phyloP scores from a whole-genome alignment of 2,329 filamentous ascomycete genomes.

The Trichoderma asperellum region DNA sequence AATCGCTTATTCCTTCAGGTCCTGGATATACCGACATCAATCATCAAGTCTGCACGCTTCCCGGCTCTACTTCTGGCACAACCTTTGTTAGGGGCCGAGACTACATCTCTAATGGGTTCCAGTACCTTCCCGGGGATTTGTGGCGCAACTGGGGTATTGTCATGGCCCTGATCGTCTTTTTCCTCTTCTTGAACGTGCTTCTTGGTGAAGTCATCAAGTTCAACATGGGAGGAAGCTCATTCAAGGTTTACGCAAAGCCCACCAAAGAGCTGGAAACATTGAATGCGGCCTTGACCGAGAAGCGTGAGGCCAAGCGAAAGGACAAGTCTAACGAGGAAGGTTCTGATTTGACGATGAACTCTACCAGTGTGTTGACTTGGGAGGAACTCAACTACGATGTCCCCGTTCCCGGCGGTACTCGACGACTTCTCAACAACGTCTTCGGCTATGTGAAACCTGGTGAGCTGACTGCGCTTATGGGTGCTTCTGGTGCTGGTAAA shows the following conservation, averaged over 20 bases:
- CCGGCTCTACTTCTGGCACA: constrained; percentile 70
- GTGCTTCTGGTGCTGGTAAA: constrained; percentile 83
- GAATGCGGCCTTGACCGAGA: constrained; percentile 64
- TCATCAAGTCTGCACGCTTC: constrained; percentile 79
- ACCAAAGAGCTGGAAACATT: constrained; percentile 68
- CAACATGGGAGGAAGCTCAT: constrained; percentile 78
- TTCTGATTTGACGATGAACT: constrained; percentile 59
- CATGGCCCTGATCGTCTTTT: constrained; percentile 72
- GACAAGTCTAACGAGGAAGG: constrained; percentile 50
- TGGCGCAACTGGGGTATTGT: constrained; percentile 89
- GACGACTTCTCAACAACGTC: constrained; percentile 59
- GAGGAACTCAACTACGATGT: constrained; percentile 81
- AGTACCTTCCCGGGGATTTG: constrained; percentile 67
- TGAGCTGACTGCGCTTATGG: constrained; percentile 79
- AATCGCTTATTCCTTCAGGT: constrained; percentile 72
- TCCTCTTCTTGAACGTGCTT: constrained; percentile 74
- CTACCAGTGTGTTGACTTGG: constrained; percentile 78
- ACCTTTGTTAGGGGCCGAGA: constrained; percentile 64
- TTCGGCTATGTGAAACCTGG: constrained; percentile 77
- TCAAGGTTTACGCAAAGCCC: constrained; percentile 75
- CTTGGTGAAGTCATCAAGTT: constrained; percentile 79
- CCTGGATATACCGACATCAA: constrained; percentile 70
- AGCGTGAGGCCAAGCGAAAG: constrained; percentile 59
- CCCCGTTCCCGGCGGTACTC: constrained; percentile 59
- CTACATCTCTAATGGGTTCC: constrained; percentile 72